phyloP scores from a whole-genome alignment of 345 rosid genomes.

The Moricandia arvensis region DNA sequence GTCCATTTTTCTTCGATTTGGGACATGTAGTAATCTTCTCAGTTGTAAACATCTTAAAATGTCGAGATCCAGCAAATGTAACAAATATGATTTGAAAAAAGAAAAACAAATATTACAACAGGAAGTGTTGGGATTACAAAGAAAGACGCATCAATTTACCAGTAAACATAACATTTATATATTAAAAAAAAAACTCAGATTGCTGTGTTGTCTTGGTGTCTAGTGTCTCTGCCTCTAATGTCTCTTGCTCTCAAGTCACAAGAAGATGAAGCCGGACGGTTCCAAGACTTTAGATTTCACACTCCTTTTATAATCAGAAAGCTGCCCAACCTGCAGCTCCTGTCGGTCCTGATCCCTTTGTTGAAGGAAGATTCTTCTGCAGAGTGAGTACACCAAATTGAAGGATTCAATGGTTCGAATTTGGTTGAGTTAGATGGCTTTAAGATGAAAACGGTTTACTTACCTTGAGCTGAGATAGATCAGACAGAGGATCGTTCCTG shows the following conservation, averaged over 20 bases:
- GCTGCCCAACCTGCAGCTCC: conserved; percentile 98
- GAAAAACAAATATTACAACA: conserved; percentile 13
- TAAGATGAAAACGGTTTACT: not conserved
- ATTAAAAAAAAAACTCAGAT: not conserved
- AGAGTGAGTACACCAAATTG: conserved; percentile 17
- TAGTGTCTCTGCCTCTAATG: conserved; percentile 24
- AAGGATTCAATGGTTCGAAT: not conserved
- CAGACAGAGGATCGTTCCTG: conserved; percentile 59
- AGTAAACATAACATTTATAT: conserved; percentile 12
- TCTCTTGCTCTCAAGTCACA: conserved; percentile 32
- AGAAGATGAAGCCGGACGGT: conserved; percentile 34
- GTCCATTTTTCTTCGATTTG: not conserved
- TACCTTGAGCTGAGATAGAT: conserved; percentile 84
- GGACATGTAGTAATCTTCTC: not conserved
- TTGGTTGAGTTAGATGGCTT: not conserved
- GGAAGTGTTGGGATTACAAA: conserved; percentile 1
- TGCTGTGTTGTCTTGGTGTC: conserved; percentile 14
- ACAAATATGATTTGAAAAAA: conserved; percentile 6
- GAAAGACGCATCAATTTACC: conserved; percentile 31
- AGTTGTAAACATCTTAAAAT: not conserved
- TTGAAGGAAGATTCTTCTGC: conserved; percentile 86
- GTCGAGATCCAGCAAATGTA: not conserved
- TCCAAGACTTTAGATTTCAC: conserved; percentile 65
- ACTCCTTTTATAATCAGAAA: conserved; percentile 59
- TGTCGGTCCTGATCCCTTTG: conserved; percentile 54